Base-by-base conservation (phyloP, 306 rosid species). In the Vigna unguiculata region DNA sequence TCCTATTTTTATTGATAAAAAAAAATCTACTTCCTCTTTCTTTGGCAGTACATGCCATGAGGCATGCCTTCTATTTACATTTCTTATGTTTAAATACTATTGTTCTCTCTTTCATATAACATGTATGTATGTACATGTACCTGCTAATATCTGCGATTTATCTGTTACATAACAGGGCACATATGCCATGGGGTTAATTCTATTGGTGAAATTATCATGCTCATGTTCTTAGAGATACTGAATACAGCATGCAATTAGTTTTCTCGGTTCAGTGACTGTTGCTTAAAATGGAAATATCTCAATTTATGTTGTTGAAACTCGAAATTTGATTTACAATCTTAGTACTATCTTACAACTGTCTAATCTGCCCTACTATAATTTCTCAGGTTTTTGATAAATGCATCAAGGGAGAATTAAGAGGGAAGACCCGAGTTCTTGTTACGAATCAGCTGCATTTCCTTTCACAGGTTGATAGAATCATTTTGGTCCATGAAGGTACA, bases 401-500 rank as follows among this genome's bases (percentile, higher is more conserved):
- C 69, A 85, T 95, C 86, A 92, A 88, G 89, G 95, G 91, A 78
- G 96, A 95, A 77, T 76, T 94, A 86, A 83, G 74, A 63, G 93
- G 93, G 75, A 94, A 87, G 87, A 94, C 98, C 69, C 82, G 98
- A 60, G 93, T 92, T 81, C 96, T 95, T 70, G 97, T 95, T 86
- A 95, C 98, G 49, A 95, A 95, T 77, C 98, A 95, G 88, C 90
- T 95, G 43, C 98, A 92, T 84, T 92, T 95, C 81, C 98, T 95
- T 74, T 93, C 97, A 30, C 91, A 88, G 76, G 96, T 95, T 71
- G 97, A 95, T 74, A 88, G 87, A 85, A 88, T 95, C 77, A 72
- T 95, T 58, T 61, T 95, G 83, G 77, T 95, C 78, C 89, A 84
- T 71, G 93, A 92, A 5, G 97, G 98, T 62, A 78, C 11, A 71